Evolutionary conservation across 202 grass and related monocot genomes (phyloP).

Genomic region (Setaria viridis): DNA sequence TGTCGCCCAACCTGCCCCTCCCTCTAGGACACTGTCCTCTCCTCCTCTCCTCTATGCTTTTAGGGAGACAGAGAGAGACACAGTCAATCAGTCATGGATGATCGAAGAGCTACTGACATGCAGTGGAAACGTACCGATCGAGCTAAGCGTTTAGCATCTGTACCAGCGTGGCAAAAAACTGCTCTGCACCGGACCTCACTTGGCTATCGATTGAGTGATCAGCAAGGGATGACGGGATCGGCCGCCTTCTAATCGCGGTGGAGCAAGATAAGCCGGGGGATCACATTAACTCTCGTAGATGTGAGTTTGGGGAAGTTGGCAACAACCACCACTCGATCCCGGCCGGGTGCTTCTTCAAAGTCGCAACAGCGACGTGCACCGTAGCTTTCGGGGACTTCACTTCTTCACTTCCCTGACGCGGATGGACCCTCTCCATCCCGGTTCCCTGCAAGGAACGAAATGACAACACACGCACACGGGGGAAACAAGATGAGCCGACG

Average conservation of each 20-base stretch:
- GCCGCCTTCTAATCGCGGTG: too few species aligned
- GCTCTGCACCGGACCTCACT: neutral
- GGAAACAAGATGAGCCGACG: neutral
- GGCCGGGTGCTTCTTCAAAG: neutral
- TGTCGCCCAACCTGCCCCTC: slow-evolving; percentile 25
- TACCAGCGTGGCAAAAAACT: neutral
- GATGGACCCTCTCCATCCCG: neutral
- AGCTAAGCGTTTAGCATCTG: too few species aligned
- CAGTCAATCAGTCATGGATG: neutral
- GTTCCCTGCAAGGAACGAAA: slow-evolving; percentile 38
- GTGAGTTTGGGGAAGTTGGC: neutral
- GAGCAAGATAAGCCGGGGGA: too few species aligned
- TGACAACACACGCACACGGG: slow-evolving; percentile 5
- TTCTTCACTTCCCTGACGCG: neutral
- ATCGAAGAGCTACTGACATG: neutral
- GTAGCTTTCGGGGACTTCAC: slow-evolving; percentile 2
- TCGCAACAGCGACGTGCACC: neutral
- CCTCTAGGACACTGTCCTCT: neutral
- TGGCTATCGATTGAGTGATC: too few species aligned
- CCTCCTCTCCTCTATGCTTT: neutral
- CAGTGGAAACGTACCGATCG: neutral
- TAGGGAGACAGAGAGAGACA: neutral
- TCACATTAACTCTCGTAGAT: too few species aligned
- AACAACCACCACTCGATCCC: slow-evolving; percentile 32
- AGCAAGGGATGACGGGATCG: too few species aligned